These are phyloP conservation scores for Hyphopichia pseudoburtonii DNA, from an alignment of 1,139 yeast genomes.

Conservation along the genomic window DNA sequence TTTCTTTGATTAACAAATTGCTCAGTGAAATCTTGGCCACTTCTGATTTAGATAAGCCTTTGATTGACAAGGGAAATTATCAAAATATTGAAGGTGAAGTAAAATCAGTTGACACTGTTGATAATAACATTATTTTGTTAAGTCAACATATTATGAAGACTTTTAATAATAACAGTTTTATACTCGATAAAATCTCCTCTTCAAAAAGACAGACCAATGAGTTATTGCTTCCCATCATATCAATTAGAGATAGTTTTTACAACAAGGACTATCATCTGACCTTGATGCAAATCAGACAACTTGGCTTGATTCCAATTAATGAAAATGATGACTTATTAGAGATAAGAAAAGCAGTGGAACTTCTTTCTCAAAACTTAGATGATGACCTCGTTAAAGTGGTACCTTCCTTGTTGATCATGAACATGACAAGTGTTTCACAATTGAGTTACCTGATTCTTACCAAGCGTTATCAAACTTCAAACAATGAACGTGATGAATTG, in stretches of 20 bases:
- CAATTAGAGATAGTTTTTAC: constrained; percentile 62
- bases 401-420: constrained; percentile 76
- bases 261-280: constrained; percentile 62
- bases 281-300: constrained; percentile 52
- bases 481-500: constrained; percentile 55
- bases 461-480: constrained; percentile 48
- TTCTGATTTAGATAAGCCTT: constrained; percentile 68
- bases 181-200: constrained; percentile 43
- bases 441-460: constrained; percentile 50
- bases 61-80: constrained; percentile 40
- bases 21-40: constrained; percentile 78
- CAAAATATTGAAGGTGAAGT: constrained; percentile 24
- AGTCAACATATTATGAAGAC: constrained; percentile 57
- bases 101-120: constrained; percentile 30
- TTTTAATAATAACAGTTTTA: constrained; percentile 52
- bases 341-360: constrained; percentile 43
- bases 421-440: constrained; percentile 76
- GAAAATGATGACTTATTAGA: constrained; percentile 37
- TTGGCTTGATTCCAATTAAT: constrained; percentile 67
- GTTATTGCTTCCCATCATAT: constrained; percentile 62
- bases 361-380: constrained; percentile 50
- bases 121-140: constrained; percentile 52
- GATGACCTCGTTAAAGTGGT: constrained; percentile 75
- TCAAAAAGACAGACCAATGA: constrained; percentile 63
- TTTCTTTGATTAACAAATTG: constrained; percentile 69